Evolutionary conservation across 805 yeast species (phyloP).

Genomic region (Yarrowia sp.): DNA sequence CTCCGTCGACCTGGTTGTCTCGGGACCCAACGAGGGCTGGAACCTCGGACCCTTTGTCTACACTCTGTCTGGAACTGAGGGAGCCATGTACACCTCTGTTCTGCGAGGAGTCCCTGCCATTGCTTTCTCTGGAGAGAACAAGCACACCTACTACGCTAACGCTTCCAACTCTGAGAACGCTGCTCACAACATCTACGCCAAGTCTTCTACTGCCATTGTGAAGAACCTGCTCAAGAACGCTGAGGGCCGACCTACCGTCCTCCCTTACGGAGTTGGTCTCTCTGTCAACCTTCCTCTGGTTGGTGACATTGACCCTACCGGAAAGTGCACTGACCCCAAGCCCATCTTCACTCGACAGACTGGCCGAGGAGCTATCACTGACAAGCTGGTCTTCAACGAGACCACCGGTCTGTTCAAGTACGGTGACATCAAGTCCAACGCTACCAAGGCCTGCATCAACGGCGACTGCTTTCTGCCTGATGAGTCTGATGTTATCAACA

Average conservation of each 20-base stretch:
- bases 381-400: conserved; percentile 21
- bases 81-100: conserved; percentile 45
- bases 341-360: conserved; percentile 26
- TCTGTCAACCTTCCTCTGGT: conserved; percentile 21
- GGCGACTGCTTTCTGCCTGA: conserved; percentile 23
- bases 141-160: conserved; percentile 21
- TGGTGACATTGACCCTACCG: conserved; percentile 22
- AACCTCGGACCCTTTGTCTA: conserved; percentile 43
- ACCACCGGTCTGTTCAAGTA: conserved; percentile 16
- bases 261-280: conserved; percentile 16
- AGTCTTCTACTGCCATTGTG: conserved; percentile 11
- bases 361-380: conserved; percentile 16
- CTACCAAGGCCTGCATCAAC: conserved; percentile 12
- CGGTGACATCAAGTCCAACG: conserved; percentile 15
- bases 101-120: conserved; percentile 45
- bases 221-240: conserved; percentile 25
- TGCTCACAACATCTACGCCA: conserved; percentile 21
- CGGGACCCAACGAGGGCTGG: conserved; percentile 49
- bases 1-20: conserved; percentile 46
- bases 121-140: conserved; percentile 43
- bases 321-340: conserved; percentile 25
- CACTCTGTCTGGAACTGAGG: conserved; percentile 46
- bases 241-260: conserved; percentile 16
- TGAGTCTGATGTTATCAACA: conserved; percentile 19
- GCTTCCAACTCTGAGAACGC: conserved; percentile 4